These are phyloP conservation scores for Diospyros kaki DNA, from an alignment of 148 eudicot species.

Conservation along the genomic window DNA sequence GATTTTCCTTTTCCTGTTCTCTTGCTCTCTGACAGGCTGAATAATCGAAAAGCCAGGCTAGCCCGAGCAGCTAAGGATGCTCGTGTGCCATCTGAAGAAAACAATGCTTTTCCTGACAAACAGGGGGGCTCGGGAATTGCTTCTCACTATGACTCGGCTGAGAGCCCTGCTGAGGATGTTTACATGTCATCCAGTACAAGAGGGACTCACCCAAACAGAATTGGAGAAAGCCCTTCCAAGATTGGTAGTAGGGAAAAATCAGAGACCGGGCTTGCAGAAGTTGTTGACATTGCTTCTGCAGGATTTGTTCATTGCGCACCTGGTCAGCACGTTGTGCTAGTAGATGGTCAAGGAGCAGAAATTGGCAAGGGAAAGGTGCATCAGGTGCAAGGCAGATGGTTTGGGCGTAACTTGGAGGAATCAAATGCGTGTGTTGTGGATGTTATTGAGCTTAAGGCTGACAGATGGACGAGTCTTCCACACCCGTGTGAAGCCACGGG, in stretches of 20 bases:
- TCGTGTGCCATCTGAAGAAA: conserved; percentile 44
- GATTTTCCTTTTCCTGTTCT: not conserved
- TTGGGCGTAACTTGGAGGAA: conserved; percentile 47
- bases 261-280: conserved; percentile 20
- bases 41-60: conserved; percentile 84
- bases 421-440: conserved; percentile 73
- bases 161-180: conserved; percentile 25
- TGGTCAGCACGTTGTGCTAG: conserved; percentile 62
- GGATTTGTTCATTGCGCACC: conserved; percentile 31
- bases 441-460: conserved; percentile 44
- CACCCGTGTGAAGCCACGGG: conserved; percentile 49
- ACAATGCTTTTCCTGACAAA: conserved; percentile 35
- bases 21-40: conserved; percentile 49
- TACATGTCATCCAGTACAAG: conserved; percentile 24
- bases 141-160: conserved; percentile 36
- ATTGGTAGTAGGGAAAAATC: conserved; percentile 15
- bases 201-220: conserved; percentile 15
- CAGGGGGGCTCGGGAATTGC: conserved; percentile 32
- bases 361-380: conserved; percentile 66
- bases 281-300: conserved; percentile 22
- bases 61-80: conserved; percentile 79
- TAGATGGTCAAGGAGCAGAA: conserved; percentile 48
- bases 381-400: conserved; percentile 69
- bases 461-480: conserved; percentile 42
- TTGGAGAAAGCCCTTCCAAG: conserved; percentile 21